Evolutionary conservation across 2,329 filamentous ascomycete species (phyloP).

Genomic region (Cryphonectria carpinicola): DNA sequence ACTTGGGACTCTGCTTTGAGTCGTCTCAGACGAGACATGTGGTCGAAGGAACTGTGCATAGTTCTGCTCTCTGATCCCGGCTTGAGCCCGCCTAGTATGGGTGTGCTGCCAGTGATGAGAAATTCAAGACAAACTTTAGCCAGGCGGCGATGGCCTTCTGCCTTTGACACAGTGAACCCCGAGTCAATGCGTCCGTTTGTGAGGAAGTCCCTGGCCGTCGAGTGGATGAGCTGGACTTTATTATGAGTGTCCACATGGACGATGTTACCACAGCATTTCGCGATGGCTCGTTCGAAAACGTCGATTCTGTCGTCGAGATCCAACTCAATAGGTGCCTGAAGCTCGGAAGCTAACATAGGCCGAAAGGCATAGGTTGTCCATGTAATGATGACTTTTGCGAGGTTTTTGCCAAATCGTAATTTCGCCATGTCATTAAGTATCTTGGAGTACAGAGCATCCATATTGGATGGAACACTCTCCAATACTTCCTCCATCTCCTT

Average conservation of each 20-base stretch:
- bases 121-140: constrained; percentile 35
- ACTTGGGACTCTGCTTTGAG: background rate
- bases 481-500: constrained; percentile 34
- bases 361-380: constrained; percentile 36
- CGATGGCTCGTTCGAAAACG: constrained; percentile 33
- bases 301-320: constrained; percentile 35
- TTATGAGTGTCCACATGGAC: constrained; percentile 34
- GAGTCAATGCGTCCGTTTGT: constrained; percentile 27
- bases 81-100: too few species aligned
- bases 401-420: constrained; percentile 33
- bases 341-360: constrained; percentile 34
- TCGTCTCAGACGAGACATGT: too few species aligned
- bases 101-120: too few species aligned
- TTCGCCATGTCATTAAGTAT: constrained; percentile 35
- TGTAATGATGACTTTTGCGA: constrained; percentile 34
- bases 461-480: constrained; percentile 34
- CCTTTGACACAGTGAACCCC: constrained; percentile 34
- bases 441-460: constrained; percentile 36
- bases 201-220: constrained; percentile 38
- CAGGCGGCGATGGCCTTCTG: constrained; percentile 33
- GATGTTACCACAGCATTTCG: constrained; percentile 35
- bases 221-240: constrained; percentile 36
- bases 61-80: too few species aligned
- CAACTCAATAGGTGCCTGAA: constrained; percentile 34
- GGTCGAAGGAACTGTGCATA: too few species aligned